Evolutionary conservation across 345 rosid species (phyloP), one percentile per base, ranked within the genome.

Genomic region (Odontarrhena argentea): DNA sequence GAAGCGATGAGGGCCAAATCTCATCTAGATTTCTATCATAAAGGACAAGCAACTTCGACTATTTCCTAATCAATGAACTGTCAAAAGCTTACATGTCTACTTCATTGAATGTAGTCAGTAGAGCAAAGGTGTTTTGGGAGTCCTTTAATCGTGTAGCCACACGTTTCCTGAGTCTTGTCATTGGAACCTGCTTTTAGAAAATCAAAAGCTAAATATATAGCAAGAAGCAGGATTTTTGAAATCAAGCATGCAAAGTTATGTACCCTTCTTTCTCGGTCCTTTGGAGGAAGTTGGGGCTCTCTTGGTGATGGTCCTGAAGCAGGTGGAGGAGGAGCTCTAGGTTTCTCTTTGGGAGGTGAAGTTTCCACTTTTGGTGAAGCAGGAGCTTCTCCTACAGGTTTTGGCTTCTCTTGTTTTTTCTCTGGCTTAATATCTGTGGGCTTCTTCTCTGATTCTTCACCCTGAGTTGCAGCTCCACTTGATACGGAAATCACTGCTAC

Each of bases 81-180:
- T 43, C 42, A 45, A 2, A 18, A 60, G 25, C 60, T 79, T 74
- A 92, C 98, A 92, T 92, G 76, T 92, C 98, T 42, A 92, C 88
- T 81, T 89, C 98, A 77, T 92, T 89, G 80, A 92, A 92, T 5
- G 98, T 92, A 14, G 98, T 87, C 69, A 92, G 74, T 86, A 92
- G 9, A 1, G 98, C 93, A 76, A 92, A 92, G 10, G 96, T 92
- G 71, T 92, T 92, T 40, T 92, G 98, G 32, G 98, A 89, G 67
- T 92, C 98, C 74, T 92, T 92, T 87, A 92, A 68, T 60, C 98
- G 80, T 51, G 85, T 82, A 4, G 96, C 98, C 44, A 92, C 95
- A 67, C 96, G 81, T 77, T 92, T 92, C 46, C 96, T 78, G 28
- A 92, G 96, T 79, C 98, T 86, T 46, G 96, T 89, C 98, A 92